Evolutionary conservation across 2,329 filamentous ascomycete genomes (phyloP).

Genomic region (Aspergillus sp.): DNA sequence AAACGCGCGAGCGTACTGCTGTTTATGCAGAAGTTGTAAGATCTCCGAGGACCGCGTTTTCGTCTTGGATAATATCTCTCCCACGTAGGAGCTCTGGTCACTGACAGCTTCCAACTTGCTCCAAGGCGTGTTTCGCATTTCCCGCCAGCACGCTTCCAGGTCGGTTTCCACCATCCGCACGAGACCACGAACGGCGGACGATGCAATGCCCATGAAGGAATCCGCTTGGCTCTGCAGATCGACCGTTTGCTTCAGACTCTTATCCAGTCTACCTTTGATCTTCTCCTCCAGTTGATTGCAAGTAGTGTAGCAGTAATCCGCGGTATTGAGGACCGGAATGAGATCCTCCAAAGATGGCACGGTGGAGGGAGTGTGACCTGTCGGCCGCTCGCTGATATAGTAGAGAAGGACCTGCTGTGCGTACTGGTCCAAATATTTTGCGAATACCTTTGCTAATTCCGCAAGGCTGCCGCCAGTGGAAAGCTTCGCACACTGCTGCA

Average conservation of each 20-base stretch:
- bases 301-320: conserved; percentile 93
- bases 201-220: conserved; percentile 89
- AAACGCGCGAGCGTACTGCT: conserved; percentile 87
- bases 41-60: conserved; percentile 66
- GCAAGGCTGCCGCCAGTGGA: conserved; percentile 81
- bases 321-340: conserved; percentile 84
- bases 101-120: conserved; percentile 85
- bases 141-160: conserved; percentile 81
- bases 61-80: conserved; percentile 65
- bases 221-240: conserved; percentile 91
- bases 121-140: conserved; percentile 97
- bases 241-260: conserved; percentile 62
- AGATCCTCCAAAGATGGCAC: conserved; percentile 58
- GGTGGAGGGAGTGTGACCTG: conserved; percentile 45
- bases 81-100: conserved; percentile 87
- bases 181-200: conserved; percentile 71
- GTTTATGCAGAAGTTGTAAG: conserved; percentile 69
- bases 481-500: conserved; percentile 91
- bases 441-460: conserved; percentile 75
- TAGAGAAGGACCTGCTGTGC: conserved; percentile 82
- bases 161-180: conserved; percentile 75
- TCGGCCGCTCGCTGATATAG: conserved; percentile 53
- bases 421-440: conserved; percentile 91
- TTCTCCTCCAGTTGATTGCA: conserved; percentile 90
- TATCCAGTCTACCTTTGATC: conserved; percentile 82